Conservation (phyloP, 1,284 basidiomycete species). For the Entoloma clypeatum region DNA sequence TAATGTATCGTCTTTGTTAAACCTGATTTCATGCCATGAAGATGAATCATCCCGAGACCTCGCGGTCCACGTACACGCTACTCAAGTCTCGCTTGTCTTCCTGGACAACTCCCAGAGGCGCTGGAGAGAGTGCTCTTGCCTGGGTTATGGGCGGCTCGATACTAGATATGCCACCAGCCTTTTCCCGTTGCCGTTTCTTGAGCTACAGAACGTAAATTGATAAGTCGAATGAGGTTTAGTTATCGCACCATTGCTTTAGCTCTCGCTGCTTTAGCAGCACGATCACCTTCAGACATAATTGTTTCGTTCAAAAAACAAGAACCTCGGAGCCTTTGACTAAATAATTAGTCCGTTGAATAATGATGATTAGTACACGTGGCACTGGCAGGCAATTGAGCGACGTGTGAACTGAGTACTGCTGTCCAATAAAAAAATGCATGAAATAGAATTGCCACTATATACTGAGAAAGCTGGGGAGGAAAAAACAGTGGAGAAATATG, state of each 20-base stretch:
- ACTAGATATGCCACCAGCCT: slow-evolving; percentile 36
- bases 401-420: no score
- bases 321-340: no score
- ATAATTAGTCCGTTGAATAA: no score
- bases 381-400: no score
- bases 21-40: no score
- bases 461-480: slow-evolving; percentile 26
- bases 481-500: slow-evolving; percentile 26
- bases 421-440: no score
- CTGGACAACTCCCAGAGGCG: slow-evolving; percentile 31
- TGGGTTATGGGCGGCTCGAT: slow-evolving; percentile 40
- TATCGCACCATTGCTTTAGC: slow-evolving; percentile 72
- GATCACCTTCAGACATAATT: slow-evolving; percentile 63
- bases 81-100: slow-evolving; percentile 43
- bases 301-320: slow-evolving; percentile 6
- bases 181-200: slow-evolving; percentile 72
- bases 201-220: slow-evolving; percentile 40
- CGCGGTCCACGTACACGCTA: slow-evolving; percentile 53
- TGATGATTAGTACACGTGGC: no score
- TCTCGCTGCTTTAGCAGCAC: slow-evolving; percentile 74
- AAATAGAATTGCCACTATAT: slow-evolving; percentile 35
- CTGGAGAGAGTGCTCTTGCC: slow-evolving; percentile 53
- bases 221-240: slow-evolving; percentile 15
- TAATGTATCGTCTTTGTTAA: slow-evolving; percentile 35
- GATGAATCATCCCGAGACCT: no score